These are phyloP conservation scores for Posidonia australis DNA, from an alignment of 106 monocot species.

Conservation along the genomic window DNA sequence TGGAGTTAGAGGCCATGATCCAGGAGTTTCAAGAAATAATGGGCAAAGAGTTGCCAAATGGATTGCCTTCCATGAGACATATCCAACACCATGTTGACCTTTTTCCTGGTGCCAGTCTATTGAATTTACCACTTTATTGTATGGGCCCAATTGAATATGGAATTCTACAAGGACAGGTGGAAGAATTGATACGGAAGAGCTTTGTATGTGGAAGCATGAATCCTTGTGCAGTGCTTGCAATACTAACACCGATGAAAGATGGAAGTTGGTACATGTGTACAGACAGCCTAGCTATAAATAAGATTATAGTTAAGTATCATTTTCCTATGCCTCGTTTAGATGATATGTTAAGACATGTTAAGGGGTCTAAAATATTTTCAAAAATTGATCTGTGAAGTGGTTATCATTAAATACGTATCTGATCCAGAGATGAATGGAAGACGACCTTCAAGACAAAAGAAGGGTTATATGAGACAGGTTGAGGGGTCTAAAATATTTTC, in stretches of 20 bases:
- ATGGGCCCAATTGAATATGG: no score
- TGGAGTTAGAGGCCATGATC: not conserved
- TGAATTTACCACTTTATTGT: no score
- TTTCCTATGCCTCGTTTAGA: not conserved
- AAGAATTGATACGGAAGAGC: not conserved
- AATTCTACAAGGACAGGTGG: not conserved
- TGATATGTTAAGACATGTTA: not conserved
- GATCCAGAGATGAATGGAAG: constrained; percentile 3
- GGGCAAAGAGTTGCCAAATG: no score
- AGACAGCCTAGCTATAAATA: not conserved
- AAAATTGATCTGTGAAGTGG: constrained; percentile 10
- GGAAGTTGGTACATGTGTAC: not conserved
- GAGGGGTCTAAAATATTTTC: no score
- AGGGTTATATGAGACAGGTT: no score
- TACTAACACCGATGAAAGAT: constrained; percentile 10
- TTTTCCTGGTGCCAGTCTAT: no score
- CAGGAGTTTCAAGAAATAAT: not conserved
- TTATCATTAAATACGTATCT: not conserved
- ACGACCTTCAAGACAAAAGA: not conserved
- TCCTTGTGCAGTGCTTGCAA: not conserved
- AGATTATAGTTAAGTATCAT: not conserved
- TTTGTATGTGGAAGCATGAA: not conserved
- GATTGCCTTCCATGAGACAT: not conserved
- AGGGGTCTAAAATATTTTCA: not conserved
- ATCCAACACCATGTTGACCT: no score